A percentile compares a stretch with the other conserved stretches of the same genome.
Conservation (phyloP, 345 rosid genomes). For the Corchorus capsularis region DNA sequence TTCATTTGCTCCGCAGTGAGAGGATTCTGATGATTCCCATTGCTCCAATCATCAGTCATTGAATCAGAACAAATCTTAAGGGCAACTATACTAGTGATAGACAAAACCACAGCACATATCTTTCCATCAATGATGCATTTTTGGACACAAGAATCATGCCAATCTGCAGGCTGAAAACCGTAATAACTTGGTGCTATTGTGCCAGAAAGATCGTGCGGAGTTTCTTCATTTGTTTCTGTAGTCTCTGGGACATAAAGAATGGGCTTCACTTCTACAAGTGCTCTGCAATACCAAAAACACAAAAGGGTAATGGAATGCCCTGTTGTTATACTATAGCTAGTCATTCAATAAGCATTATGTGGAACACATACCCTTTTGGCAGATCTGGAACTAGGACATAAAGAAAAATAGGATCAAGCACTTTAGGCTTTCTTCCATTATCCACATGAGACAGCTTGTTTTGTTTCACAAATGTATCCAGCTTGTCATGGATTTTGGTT, state of each 20-base stretch:
- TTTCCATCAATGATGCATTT: conserved; percentile 64
- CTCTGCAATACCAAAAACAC: conserved; percentile 49
- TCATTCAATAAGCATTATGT: neutral
- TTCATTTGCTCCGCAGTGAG: conserved; percentile 44
- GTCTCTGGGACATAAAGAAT: conserved; percentile 59
- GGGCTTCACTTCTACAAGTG: conserved; percentile 91
- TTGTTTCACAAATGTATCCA: conserved; percentile 45
- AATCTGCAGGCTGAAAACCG: conserved; percentile 67
- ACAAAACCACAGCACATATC: conserved; percentile 62
- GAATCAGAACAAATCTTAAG: conserved; percentile 46
- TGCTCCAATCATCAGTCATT: conserved; percentile 16
- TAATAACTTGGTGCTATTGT: conserved; percentile 32
- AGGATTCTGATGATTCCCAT: conserved; percentile 25
- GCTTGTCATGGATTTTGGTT: conserved; percentile 60
- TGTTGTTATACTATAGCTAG: neutral
- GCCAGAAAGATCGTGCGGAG: conserved; percentile 26
- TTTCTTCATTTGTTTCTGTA: conserved; percentile 35
- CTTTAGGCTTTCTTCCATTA: conserved; percentile 25
- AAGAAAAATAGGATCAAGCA: conserved; percentile 59
- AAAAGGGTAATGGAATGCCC: neutral
- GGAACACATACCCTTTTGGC: conserved; percentile 72
- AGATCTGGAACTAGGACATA: conserved; percentile 85
- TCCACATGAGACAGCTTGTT: conserved; percentile 42
- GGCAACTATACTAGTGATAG: conserved; percentile 48
- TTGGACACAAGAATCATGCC: conserved; percentile 83